Evolutionary conservation across 495 filamentous ascomycete genomes (phyloP).

Genomic region (Arthonia radiata): DNA sequence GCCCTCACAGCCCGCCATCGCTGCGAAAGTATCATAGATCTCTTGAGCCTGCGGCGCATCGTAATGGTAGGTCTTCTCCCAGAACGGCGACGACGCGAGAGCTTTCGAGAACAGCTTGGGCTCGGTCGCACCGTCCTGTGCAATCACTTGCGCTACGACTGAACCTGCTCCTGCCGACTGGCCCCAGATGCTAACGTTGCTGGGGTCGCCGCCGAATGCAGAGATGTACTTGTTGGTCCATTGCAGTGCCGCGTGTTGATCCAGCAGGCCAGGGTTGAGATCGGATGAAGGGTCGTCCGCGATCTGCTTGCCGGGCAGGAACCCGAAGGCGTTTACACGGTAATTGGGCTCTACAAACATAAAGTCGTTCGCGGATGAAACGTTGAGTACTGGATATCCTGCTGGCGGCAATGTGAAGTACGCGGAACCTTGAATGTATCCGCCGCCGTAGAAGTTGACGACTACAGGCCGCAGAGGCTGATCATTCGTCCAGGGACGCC

Average conservation of each 20-base stretch:
- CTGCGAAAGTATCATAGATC: slow-evolving; percentile 20
- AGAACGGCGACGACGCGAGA: slow-evolving; percentile 34
- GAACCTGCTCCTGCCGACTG: slow-evolving; percentile 26
- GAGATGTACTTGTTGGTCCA: slow-evolving; percentile 32
- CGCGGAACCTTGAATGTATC: slow-evolving; percentile 31
- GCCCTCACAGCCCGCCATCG: slow-evolving; percentile 20
- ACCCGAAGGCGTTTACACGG: slow-evolving; percentile 37
- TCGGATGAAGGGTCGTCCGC: slow-evolving; percentile 26
- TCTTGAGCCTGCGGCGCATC: slow-evolving; percentile 22
- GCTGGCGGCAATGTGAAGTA: slow-evolving; percentile 27
- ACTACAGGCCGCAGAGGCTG: slow-evolving; percentile 26
- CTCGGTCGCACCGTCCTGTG: slow-evolving; percentile 15
- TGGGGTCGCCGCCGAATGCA: slow-evolving; percentile 27
- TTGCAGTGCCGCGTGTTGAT: slow-evolving; percentile 24
- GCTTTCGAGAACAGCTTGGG: slow-evolving; percentile 19
- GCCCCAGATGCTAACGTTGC: slow-evolving; percentile 15
- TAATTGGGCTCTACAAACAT: slow-evolving; percentile 29
- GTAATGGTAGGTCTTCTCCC: slow-evolving; percentile 31
- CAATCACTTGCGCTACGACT: slow-evolving; percentile 29
- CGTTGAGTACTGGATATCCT: slow-evolving; percentile 30
- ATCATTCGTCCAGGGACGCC: slow-evolving; percentile 23
- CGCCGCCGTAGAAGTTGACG: slow-evolving; percentile 35
- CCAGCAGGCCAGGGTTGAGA: slow-evolving; percentile 20
- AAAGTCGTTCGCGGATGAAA: slow-evolving; percentile 20
- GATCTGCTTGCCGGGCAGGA: slow-evolving; percentile 29